Evolutionary conservation across 2,329 filamentous ascomycete genomes (phyloP).

Genomic region (Ceratocystis alfenasii): DNA sequence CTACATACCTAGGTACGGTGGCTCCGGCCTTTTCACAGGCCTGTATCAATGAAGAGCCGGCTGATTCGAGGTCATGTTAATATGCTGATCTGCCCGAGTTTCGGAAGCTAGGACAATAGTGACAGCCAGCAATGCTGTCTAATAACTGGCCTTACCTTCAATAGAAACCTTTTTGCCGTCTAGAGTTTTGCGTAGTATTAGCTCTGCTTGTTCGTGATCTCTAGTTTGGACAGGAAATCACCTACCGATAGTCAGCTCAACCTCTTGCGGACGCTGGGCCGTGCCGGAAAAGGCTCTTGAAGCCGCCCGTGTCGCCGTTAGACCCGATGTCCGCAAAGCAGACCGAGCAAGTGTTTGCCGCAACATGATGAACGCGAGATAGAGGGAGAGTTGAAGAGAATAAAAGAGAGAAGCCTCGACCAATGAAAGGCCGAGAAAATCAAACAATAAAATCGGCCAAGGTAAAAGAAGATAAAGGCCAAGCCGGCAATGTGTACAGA

Average conservation of each 20-base stretch:
- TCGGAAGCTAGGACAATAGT: background rate
- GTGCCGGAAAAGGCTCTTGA: conserved; percentile 75
- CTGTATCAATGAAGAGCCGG: conserved; percentile 93
- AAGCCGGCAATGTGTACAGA: background rate
- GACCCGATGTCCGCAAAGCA: conserved; percentile 53
- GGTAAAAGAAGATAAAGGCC: background rate
- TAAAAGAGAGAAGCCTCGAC: background rate
- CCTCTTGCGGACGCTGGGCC: conserved; percentile 68
- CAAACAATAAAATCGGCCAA: background rate
- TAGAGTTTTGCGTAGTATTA: conserved; percentile 29
- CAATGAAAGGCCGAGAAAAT: background rate
- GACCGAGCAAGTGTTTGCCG: conserved; percentile 56
- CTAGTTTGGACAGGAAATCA: conserved; percentile 28
- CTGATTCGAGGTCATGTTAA: conserved; percentile 37
- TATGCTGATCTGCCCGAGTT: conserved; percentile 3
- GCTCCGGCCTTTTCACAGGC: conserved; percentile 95
- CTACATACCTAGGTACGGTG: conserved; percentile 65
- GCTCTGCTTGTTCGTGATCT: conserved; percentile 24
- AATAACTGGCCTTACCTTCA: conserved; percentile 54
- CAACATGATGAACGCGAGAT: conserved; percentile 43
- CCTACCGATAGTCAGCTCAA: conserved; percentile 88
- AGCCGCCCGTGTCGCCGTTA: conserved; percentile 37
- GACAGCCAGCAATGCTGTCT: background rate
- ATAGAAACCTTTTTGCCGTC: conserved; percentile 98
- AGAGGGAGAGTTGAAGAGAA: background rate